Conservation (phyloP, 495 filamentous ascomycete species). For the Lophiostoma macrostomum region DNA sequence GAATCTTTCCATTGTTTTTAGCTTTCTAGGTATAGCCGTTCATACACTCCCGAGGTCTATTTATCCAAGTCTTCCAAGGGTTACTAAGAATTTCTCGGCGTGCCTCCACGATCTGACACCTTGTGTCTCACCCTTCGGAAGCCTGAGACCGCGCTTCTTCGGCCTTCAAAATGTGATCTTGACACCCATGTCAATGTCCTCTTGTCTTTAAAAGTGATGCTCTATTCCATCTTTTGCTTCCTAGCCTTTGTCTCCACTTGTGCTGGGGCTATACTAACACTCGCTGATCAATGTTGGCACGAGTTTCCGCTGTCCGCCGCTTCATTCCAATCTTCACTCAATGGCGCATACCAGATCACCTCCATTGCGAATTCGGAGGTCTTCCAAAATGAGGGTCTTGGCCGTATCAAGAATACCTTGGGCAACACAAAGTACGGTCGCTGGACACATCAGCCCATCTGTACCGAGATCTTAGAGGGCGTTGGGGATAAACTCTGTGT, state of each 20-base stretch:
- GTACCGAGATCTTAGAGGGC: constrained; percentile 9
- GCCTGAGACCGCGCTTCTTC: too few relatives aligned
- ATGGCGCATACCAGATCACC: constrained; percentile 4
- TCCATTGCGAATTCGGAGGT: neutral
- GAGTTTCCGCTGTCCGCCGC: constrained; percentile 9
- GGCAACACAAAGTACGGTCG: neutral
- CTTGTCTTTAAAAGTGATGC: neutral
- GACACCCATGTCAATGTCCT: too few relatives aligned
- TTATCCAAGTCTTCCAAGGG: too few relatives aligned
- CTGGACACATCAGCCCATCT: constrained; percentile 23
- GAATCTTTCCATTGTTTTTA: too few relatives aligned
- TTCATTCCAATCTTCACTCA: neutral
- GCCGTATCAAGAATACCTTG: neutral
- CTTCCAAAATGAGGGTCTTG: neutral
- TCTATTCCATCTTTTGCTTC: neutral
- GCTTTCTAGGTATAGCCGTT: too few relatives aligned
- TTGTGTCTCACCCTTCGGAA: constrained; percentile 1
- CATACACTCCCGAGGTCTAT: too few relatives aligned
- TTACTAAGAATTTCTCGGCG: constrained; percentile 9
- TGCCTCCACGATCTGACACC: constrained; percentile 1
- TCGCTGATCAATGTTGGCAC: constrained; percentile 19
- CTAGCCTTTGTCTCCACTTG: neutral
- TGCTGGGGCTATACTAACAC: neutral
- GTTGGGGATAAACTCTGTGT: constrained; percentile 24
- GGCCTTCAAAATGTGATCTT: too few relatives aligned